Conservation (phyloP, 2,329 filamentous ascomycete genomes). For the Exophiala xenobiotica region DNA sequence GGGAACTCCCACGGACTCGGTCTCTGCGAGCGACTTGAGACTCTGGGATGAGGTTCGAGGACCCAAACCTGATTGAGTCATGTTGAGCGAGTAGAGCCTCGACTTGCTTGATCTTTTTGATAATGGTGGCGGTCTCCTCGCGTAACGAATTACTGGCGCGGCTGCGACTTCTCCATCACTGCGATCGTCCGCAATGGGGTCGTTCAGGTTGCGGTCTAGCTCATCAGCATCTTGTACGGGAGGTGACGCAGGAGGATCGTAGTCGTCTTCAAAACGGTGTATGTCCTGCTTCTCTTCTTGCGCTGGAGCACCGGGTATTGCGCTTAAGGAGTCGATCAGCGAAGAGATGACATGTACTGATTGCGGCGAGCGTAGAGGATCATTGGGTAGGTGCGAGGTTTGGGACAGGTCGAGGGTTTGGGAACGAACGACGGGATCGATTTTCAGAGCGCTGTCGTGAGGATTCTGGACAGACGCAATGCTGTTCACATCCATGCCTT, state of each 20-base stretch:
- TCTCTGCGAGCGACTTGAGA: slow-evolving; percentile 23
- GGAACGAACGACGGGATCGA: slow-evolving; percentile 2
- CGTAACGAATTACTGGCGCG: slow-evolving; percentile 26
- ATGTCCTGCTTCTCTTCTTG: slow-evolving; percentile 5
- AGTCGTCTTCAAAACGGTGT: neutral
- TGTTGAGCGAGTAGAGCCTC: slow-evolving; percentile 16
- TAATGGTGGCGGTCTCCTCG: slow-evolving; percentile 20
- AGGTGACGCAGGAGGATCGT: slow-evolving; percentile 2
- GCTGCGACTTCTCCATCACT: slow-evolving; percentile 25
- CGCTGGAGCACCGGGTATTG: slow-evolving; percentile 57
- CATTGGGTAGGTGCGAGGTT: slow-evolving; percentile 1
- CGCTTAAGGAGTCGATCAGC: slow-evolving; percentile 61
- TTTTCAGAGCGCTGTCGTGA: slow-evolving; percentile 6
- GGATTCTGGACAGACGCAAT: slow-evolving; percentile 11
- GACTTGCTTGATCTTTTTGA: slow-evolving; percentile 20
- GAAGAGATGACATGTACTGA: slow-evolving; percentile 52
- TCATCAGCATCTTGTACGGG: slow-evolving; percentile 18
- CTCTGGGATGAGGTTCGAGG: slow-evolving; percentile 25
- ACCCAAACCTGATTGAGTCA: slow-evolving; percentile 16
- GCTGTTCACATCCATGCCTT: slow-evolving; percentile 22
- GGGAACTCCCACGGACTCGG: slow-evolving; percentile 22
- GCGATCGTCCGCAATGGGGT: slow-evolving; percentile 18
- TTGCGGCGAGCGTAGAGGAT: slow-evolving; percentile 11
- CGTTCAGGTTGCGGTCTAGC: slow-evolving; percentile 19
- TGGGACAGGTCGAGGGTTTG: slow-evolving; percentile 1